These are phyloP conservation scores for Fusarium bulbicola DNA, from an alignment of 2,329 filamentous ascomycete species.

Conservation along the genomic window DNA sequence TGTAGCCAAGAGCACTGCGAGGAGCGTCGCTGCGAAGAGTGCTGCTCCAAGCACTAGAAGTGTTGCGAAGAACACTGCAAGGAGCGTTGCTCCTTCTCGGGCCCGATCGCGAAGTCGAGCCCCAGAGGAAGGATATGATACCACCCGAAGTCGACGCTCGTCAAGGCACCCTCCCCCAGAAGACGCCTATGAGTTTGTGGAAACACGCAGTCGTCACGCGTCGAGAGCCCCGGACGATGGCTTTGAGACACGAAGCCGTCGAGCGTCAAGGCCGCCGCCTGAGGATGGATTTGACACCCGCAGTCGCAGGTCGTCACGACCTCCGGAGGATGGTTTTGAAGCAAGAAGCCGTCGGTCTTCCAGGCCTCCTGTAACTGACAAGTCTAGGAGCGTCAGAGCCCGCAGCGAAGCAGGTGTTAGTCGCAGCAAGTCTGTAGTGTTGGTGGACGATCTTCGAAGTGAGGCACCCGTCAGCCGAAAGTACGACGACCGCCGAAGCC, in stretches of 20 bases:
- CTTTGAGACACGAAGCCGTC: conserved; percentile 30
- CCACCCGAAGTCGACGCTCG: conserved; percentile 50
- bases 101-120: conserved; percentile 43
- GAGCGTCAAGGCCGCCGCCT: conserved; percentile 23
- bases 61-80: conserved; percentile 33
- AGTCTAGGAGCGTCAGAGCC: conserved; percentile 47
- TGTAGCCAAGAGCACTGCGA: conserved; percentile 28
- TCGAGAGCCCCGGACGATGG: conserved; percentile 26
- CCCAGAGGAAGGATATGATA: conserved; percentile 47
- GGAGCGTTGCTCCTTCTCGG: conserved; percentile 34
- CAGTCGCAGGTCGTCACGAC: conserved; percentile 53
- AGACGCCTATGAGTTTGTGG: conserved; percentile 28
- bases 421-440: conserved; percentile 42
- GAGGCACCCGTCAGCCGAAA: conserved; percentile 39
- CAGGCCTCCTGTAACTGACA: conserved; percentile 45
- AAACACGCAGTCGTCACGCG: conserved; percentile 36
- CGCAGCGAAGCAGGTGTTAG: conserved; percentile 50
- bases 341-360: conserved; percentile 52
- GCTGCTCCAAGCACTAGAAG: conserved; percentile 33
- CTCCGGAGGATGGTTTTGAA: conserved; percentile 48
- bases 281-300: conserved; percentile 49
- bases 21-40: conserved; percentile 25
- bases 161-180: conserved; percentile 47
- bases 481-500: conserved; percentile 55
- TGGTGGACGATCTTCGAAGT: conserved; percentile 56